Evolutionary conservation across 306 rosid species (phyloP).

Genomic region (Cicer cuneatum): DNA sequence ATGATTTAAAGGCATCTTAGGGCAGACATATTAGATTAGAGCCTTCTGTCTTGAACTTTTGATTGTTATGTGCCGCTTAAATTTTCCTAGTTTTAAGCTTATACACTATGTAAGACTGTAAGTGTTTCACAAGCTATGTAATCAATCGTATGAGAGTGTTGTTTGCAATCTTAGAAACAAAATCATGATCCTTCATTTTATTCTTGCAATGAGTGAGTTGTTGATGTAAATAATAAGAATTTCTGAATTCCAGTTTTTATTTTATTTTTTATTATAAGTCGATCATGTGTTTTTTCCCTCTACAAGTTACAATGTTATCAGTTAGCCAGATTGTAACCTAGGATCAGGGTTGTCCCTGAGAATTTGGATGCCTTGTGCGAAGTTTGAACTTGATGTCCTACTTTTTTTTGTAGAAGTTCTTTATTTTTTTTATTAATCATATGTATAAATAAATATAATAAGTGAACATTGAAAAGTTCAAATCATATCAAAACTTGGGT

Average conservation of each 20-base stretch:
- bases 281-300: background rate
- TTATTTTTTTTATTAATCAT: no score
- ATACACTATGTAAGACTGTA: background rate
- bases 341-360: background rate
- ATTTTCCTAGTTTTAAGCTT: background rate
- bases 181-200: background rate
- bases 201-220: constrained; percentile 4
- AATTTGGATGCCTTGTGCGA: no score
- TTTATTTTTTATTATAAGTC: background rate
- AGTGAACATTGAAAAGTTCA: no score
- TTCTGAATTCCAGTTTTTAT: background rate
- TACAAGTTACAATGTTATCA: background rate
- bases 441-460: no score
- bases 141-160: constrained; percentile 9
- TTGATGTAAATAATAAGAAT: background rate
- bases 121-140: constrained; percentile 28
- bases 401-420: no score
- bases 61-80: constrained; percentile 9
- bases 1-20: constrained; percentile 5
- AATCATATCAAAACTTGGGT: no score
- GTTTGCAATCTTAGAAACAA: constrained; percentile 15
- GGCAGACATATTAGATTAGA: constrained; percentile 19
- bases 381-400: no score
- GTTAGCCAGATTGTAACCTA: constrained; percentile 33
- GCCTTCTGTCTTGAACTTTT: background rate